A percentile compares a stretch with the other conserved stretches of the same genome.
phyloP scores from a whole-genome alignment of 1,284 basidiomycete species.

The Sporisorium reilianum region DNA sequence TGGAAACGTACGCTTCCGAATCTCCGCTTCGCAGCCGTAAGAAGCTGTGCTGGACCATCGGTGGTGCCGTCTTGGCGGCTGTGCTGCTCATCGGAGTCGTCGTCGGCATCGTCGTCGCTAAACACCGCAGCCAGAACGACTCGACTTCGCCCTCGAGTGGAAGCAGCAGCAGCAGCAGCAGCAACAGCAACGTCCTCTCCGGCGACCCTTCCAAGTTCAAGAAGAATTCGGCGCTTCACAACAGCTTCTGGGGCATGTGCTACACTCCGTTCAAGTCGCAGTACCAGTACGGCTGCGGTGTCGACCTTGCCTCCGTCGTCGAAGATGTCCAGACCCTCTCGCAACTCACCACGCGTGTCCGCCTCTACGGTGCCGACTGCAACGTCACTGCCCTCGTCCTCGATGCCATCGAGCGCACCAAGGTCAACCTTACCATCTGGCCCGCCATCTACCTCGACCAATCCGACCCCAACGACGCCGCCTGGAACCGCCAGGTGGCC shows the following conservation, averaged over 20 bases:
- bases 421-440: constrained; percentile 46
- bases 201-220: constrained; percentile 43
- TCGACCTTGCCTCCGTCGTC: constrained; percentile 32
- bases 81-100: constrained; percentile 31
- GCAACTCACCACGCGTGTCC: constrained; percentile 35
- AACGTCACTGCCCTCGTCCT: constrained; percentile 43
- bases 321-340: constrained; percentile 38
- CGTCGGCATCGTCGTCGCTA: constrained; percentile 36
- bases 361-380: constrained; percentile 50
- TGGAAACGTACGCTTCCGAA: constrained; percentile 1
- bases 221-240: constrained; percentile 35
- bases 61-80: constrained; percentile 25
- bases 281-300: constrained; percentile 39
- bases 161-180: constrained; percentile 18
- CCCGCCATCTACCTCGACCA: constrained; percentile 42
- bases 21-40: constrained; percentile 10
- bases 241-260: constrained; percentile 47
- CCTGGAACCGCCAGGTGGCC: constrained; percentile 34
- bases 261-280: constrained; percentile 47
- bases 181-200: constrained; percentile 21
- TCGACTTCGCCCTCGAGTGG: constrained; percentile 11
- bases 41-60: constrained; percentile 33
- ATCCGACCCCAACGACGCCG: constrained; percentile 27
- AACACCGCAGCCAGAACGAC: constrained; percentile 15
- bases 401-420: constrained; percentile 46